A percentile compares a stretch with the other conserved stretches of the same genome.
phyloP scores from a whole-genome alignment of 768 basidiomycete species.

The Leccinum olivaceopallidum region DNA sequence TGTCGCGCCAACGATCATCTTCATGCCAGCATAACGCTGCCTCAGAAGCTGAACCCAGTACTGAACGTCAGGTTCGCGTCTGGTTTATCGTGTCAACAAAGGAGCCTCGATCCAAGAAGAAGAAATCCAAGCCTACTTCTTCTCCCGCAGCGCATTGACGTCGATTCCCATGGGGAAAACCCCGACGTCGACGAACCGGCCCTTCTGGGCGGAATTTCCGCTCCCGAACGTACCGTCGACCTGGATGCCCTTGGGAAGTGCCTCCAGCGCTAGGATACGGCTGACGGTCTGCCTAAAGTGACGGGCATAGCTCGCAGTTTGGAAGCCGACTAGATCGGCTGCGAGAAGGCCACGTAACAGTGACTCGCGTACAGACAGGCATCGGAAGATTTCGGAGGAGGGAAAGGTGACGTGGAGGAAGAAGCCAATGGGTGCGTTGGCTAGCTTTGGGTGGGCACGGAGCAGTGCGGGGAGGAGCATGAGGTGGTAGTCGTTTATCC shows the following conservation, averaged over 20 bases:
- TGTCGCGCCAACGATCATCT: slow-evolving; percentile 84
- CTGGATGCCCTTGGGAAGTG: slow-evolving; percentile 81
- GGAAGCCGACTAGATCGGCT: slow-evolving; percentile 92
- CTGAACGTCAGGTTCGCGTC: slow-evolving; percentile 71
- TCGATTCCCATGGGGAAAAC: slow-evolving; percentile 94
- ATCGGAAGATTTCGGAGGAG: slow-evolving; percentile 93
- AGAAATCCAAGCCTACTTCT: slow-evolving; percentile 47
- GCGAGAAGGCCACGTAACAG: slow-evolving; percentile 88
- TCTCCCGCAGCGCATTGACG: slow-evolving; percentile 62
- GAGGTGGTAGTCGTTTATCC: slow-evolving; percentile 96
- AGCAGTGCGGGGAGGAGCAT: slow-evolving; percentile 90
- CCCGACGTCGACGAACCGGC: slow-evolving; percentile 79
- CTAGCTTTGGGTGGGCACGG: slow-evolving; percentile 55
- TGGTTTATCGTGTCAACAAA: slow-evolving; percentile 25
- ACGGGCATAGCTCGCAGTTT: slow-evolving; percentile 79
- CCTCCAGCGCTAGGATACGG: slow-evolving; percentile 77
- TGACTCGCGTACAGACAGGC: slow-evolving; percentile 74
- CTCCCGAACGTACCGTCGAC: slow-evolving; percentile 36
- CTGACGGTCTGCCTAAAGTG: slow-evolving; percentile 86
- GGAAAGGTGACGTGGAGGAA: slow-evolving; percentile 98
- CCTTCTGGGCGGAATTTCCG: slow-evolving; percentile 20
- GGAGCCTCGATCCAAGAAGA: slow-evolving; percentile 4
- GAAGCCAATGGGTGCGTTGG: slow-evolving; percentile 60
- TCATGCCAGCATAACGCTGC: slow-evolving; percentile 83
- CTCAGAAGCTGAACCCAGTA: slow-evolving; percentile 82